Conservation (phyloP, 768 basidiomycete genomes). For the Rhodosporidiobolus sp. region DNA sequence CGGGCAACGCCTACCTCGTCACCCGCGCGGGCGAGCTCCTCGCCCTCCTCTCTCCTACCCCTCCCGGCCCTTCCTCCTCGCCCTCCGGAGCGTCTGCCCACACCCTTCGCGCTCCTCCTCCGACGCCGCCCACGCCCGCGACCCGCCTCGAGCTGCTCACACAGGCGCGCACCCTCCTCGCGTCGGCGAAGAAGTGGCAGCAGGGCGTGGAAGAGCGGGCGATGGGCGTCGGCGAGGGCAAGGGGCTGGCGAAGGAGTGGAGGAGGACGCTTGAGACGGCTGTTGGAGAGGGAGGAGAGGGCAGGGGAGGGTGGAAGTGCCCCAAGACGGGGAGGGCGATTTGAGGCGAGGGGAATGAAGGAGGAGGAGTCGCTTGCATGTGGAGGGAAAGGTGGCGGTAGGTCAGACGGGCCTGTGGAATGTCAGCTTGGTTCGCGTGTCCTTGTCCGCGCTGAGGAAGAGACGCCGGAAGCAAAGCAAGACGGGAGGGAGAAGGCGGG, state of each 20-base stretch:
- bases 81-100: not conserved
- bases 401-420: too few species aligned
- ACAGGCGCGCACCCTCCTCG: not conserved
- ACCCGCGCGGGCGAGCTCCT: not conserved
- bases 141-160: not conserved
- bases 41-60: not conserved
- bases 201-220: not conserved
- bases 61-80: not conserved
- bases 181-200: not conserved
- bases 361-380: too few species aligned
- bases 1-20: conserved; percentile 31
- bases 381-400: too few species aligned
- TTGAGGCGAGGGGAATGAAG: not conserved
- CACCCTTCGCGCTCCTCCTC: too few species aligned
- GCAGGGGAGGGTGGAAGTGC: not conserved
- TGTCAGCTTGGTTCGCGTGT: too few species aligned
- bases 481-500: too few species aligned
- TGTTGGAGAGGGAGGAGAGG: too few species aligned
- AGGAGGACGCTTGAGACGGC: conserved; percentile 6
- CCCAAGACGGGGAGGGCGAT: not conserved
- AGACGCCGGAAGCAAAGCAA: too few species aligned
- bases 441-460: too few species aligned
- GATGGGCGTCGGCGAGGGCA: not conserved
- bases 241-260: conserved; percentile 3
- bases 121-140: not conserved